phyloP scores from a whole-genome alignment of 371 early-diverging fungal species.

The Mucor velutinosus region DNA sequence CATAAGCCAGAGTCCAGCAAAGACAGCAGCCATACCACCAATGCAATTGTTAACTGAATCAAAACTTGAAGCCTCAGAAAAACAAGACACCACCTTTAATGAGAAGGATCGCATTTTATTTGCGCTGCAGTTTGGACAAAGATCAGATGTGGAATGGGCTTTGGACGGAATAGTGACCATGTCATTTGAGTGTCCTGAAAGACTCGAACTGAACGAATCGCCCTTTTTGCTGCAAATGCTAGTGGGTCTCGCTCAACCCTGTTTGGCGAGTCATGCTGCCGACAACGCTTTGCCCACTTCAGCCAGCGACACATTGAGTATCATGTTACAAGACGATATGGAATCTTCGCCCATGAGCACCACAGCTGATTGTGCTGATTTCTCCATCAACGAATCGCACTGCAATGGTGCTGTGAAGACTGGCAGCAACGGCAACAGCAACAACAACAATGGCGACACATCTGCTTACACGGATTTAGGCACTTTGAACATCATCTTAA shows the following conservation, averaged over 20 bases:
- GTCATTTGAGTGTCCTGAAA: conserved; percentile 54
- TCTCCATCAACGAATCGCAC: background rate
- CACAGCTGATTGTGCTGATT: no score
- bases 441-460: background rate
- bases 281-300: conserved; percentile 18
- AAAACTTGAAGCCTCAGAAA: background rate
- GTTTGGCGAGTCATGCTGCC: conserved; percentile 12
- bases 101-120: conserved; percentile 73
- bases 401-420: background rate
- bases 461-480: background rate
- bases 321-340: conserved; percentile 14
- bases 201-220: conserved; percentile 61
- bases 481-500: conserved; percentile 62
- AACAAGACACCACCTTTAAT: background rate
- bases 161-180: conserved; percentile 70
- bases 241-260: conserved; percentile 19
- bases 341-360: background rate
- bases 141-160: conserved; percentile 84
- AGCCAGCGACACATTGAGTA: conserved; percentile 11
- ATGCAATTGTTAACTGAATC: background rate
- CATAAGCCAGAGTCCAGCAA: background rate
- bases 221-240: conserved; percentile 67
- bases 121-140: conserved; percentile 62
- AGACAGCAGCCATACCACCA: background rate
- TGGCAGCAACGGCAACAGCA: background rate